Base-by-base conservation (phyloP, 768 basidiomycete genomes). In the Gloeopeniophorella convolvens region DNA sequence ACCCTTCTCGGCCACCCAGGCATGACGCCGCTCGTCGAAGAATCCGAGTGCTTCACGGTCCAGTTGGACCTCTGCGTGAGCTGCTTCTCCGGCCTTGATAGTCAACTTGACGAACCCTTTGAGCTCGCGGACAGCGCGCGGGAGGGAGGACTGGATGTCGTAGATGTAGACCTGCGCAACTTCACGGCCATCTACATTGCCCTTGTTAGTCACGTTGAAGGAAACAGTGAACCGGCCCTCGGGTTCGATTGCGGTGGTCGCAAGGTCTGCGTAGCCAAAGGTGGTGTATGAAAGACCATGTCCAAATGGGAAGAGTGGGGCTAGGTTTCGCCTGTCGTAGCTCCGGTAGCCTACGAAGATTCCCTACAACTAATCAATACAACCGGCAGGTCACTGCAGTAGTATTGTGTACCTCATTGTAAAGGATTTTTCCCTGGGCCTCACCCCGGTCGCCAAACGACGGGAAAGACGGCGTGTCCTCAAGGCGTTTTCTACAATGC, bases 241-340 rank as follows among this genome's bases (percentile, higher is more conserved):
- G 18, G 54, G 63, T 13, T 65, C 70, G 50, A 72, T 60, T 32
- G 59, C 40, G 0, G 70, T 66, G 32, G 68, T 59, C 16, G 59
- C 42, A 41, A 80, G 66, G 42, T 66, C 60, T 12, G 73, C 69
- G 58, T 79, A 76, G n/a, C 71, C 65, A 62, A 82, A 83, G 7
- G 70, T 68, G 8, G 82, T 74, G 63, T 83, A 83, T 0, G 77
- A 78, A 16, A 84, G 71, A 15, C 82, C 82, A 59, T 68, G 71
- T 40, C 79, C 78, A 60, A 82, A 80, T 9, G 76, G 70, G 62
- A 78, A 80, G 20, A 75, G 67, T 15, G 79, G 72, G 9, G 65
- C 59, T 27, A 75, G 60, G 8, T 70, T 65, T 47, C 66, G 65
- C 32, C 69, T 67, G 51, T 77, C 72, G 59, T 76, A 80, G 44